These are phyloP conservation scores for Solanum dulcamara DNA, from an alignment of 257 asterid genomes.

Conservation along the genomic window DNA sequence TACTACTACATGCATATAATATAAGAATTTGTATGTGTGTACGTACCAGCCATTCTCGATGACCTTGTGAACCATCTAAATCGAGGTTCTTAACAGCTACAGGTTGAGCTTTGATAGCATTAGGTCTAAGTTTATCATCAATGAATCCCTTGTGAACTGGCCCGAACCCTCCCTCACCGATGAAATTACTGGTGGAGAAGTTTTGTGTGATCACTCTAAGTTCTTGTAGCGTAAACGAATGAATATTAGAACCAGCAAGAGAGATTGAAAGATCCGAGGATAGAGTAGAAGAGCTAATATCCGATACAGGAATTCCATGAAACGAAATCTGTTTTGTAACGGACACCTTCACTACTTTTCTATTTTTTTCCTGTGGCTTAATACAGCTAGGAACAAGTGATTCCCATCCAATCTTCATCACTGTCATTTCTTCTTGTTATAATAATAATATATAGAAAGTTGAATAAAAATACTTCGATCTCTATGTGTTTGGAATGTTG, in stretches of 20 bases:
- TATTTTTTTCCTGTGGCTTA: constrained; percentile 10
- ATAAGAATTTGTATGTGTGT: constrained; percentile 3
- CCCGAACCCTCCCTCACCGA: constrained; percentile 95
- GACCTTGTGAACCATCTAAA: constrained; percentile 87
- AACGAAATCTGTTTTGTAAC: constrained; percentile 26
- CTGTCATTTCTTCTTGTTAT: not conserved
- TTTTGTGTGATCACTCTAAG: constrained; percentile 66
- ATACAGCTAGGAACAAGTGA: constrained; percentile 39
- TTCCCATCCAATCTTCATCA: constrained; percentile 51
- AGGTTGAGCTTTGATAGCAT: constrained; percentile 82
- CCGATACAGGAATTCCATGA: constrained; percentile 44
- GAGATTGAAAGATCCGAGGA: constrained; percentile 76
- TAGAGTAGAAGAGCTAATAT: constrained; percentile 45
- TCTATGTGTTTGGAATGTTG: not conserved
- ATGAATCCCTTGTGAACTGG: constrained; percentile 95
- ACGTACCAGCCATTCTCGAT: constrained; percentile 86
- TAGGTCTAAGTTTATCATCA: constrained; percentile 66
- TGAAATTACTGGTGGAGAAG: constrained; percentile 64
- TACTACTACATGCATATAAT: no score
- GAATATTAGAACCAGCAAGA: constrained; percentile 63
- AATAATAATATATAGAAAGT: not conserved
- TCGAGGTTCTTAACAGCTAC: constrained; percentile 91
- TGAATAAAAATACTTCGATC: not conserved
- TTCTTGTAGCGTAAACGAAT: constrained; percentile 63
- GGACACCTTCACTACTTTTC: not conserved